Evolutionary conservation across 495 filamentous ascomycete genomes (phyloP), one percentile per base, ranked within the genome.

Genomic region (Penicillium parvum): DNA sequence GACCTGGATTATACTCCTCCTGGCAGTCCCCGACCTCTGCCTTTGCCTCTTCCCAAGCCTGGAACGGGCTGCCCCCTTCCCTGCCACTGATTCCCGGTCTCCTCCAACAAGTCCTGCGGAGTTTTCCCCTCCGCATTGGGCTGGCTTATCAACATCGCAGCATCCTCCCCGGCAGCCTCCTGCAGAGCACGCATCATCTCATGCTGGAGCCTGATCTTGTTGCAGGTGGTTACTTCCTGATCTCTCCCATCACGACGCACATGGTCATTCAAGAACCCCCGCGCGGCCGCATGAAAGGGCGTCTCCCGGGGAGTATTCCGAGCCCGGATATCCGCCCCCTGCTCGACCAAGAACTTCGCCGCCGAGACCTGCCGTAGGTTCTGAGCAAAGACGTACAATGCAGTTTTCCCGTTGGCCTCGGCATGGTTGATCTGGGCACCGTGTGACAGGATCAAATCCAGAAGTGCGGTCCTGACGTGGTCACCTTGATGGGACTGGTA

Each of bases 401-500:
- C 20, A 10, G 41, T 51, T 16, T 45, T 51, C 17, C 42, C 42
- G 20, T 51, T 35, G 4, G 20, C 42, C 14, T 51, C 37, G 5
- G 29, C 8, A 30, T 51, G 48, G 12, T 51, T 45, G 34, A 51
- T 40, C 28, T 51, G 19, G 37, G 37, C 37, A 41, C 48, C 37
- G 36, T 51, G 42, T 32, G 42, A 43, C 12, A 51, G 6, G 20
- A 51, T 30, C 15, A 19, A 22, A 7, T 46, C 36, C 6, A 51
- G 11, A 9, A 51, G 42, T 10, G 9, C 19, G 22, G 36, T 51
- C 4, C 41, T 9, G 22, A 46, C 28, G 4, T 36, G 48, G n/a
- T 36, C 48, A 15, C 40, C 26, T 9, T 40, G 17, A 21, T 17
- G 19, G 37, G 29, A 41, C 37, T 40, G 15, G 25, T 28, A 23